phyloP scores from a whole-genome alignment of 192 early-diverging fungal species.

The Umbelopsis ramanniana region DNA sequence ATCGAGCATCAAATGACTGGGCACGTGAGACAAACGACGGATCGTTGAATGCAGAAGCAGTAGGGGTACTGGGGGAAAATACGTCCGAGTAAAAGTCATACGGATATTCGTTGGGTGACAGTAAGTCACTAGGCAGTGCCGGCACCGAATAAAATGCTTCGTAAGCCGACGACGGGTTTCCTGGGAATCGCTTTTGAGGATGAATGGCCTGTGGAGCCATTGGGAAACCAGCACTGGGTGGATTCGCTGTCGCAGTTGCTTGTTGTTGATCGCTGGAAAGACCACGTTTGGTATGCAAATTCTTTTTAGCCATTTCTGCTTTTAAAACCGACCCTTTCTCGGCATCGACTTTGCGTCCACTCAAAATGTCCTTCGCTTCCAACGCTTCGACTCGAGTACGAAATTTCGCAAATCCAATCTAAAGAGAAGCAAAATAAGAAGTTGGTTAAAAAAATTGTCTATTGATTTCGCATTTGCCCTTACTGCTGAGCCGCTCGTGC shows the following conservation, averaged over 20 bases:
- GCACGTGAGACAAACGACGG: constrained; percentile 41
- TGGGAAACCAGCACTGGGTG: not conserved
- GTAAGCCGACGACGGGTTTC: constrained; percentile 28
- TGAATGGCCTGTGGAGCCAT: constrained; percentile 21
- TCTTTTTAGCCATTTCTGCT: constrained; percentile 99
- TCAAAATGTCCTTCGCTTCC: constrained; percentile 87
- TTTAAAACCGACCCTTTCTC: constrained; percentile 88
- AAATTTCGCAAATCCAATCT: constrained; percentile 99
- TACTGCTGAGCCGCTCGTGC: not conserved
- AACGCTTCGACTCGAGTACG: constrained; percentile 88
- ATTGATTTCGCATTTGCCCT: no score
- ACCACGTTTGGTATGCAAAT: constrained; percentile 91
- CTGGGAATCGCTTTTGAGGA: constrained; percentile 20
- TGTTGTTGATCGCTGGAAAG: constrained; percentile 27
- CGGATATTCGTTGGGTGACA: constrained; percentile 57
- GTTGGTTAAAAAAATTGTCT: not conserved
- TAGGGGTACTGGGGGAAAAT: constrained; percentile 45
- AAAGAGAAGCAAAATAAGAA: not conserved
- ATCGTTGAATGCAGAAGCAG: constrained; percentile 48
- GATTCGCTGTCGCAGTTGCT: constrained; percentile 1
- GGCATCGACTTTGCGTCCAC: constrained; percentile 88
- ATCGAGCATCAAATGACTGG: constrained; percentile 42
- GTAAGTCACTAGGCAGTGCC: constrained; percentile 57
- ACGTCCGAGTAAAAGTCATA: constrained; percentile 60
- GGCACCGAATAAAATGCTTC: constrained; percentile 48